phyloP scores from a whole-genome alignment of 495 filamentous ascomycete species.

The Xylaria castorea region DNA sequence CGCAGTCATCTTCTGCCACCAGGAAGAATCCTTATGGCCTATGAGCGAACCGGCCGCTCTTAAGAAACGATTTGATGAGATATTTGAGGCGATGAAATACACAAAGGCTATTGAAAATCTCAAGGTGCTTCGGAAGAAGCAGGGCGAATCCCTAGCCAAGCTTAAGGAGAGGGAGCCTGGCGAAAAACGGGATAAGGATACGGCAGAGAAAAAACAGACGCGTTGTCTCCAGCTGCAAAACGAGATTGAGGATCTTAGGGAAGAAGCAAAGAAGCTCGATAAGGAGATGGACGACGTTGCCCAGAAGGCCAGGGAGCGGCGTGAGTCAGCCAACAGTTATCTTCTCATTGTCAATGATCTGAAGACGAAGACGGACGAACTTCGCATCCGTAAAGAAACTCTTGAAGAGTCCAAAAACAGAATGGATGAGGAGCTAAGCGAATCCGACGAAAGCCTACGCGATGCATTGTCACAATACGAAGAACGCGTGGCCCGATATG shows the following conservation, averaged over 20 bases:
- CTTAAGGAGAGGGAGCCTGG: constrained; percentile 75
- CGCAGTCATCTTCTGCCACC: constrained; percentile 96
- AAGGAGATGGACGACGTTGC: constrained; percentile 52
- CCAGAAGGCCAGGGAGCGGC: constrained; percentile 50
- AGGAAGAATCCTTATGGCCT: constrained; percentile 97
- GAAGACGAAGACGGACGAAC: constrained; percentile 74
- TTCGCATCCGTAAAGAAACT: constrained; percentile 60
- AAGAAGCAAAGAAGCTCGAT: constrained; percentile 62
- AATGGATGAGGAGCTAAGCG: constrained; percentile 76
- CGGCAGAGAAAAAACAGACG: constrained; percentile 73
- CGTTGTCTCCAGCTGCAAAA: constrained; percentile 66
- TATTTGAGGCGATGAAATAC: constrained; percentile 96
- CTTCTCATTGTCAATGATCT: constrained; percentile 68
- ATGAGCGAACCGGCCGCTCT: constrained; percentile 86
- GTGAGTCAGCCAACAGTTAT: constrained; percentile 53
- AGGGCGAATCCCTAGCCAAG: constrained; percentile 74
- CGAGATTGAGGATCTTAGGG: constrained; percentile 74
- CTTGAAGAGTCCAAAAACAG: constrained; percentile 72
- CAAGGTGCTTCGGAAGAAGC: constrained; percentile 80
- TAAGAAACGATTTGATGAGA: constrained; percentile 96
- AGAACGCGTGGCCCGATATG: constrained; percentile 68
- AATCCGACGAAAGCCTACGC: constrained; percentile 79
- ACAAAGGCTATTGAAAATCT: constrained; percentile 97
- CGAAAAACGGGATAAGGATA: constrained; percentile 85
- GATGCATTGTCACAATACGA: constrained; percentile 83